Percentiles rank a stretch among this genome's conserved stretches.
Evolutionary conservation across 2,329 filamentous ascomycete species (phyloP).

Genomic region (Aspergillus persii): DNA sequence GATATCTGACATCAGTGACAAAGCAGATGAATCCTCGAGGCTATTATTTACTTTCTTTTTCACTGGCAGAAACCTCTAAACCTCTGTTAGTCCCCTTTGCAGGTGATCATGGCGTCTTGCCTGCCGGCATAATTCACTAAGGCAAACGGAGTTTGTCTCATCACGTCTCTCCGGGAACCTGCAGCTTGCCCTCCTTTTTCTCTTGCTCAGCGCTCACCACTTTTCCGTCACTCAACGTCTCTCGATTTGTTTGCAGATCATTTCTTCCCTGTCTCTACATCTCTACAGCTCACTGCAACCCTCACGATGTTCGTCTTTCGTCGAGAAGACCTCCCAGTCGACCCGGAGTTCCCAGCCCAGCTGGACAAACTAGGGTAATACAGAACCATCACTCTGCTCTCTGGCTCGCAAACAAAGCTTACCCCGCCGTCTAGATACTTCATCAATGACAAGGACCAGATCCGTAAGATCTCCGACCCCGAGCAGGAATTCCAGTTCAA

Average conservation of each 20-base stretch:
- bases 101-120: neutral
- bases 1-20: neutral
- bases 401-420: neutral
- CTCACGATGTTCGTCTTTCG: conserved; percentile 71
- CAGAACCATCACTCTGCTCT: neutral
- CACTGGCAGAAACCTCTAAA: neutral
- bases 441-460: conserved; percentile 70
- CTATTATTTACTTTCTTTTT: neutral
- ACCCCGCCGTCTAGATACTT: conserved; percentile 61
- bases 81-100: neutral
- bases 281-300: neutral
- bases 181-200: conserved; percentile 4
- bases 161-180: conserved; percentile 2
- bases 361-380: conserved; percentile 70
- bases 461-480: conserved; percentile 67
- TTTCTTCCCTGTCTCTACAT: neutral
- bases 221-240: neutral
- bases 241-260: neutral
- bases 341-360: conserved; percentile 64
- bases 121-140: neutral
- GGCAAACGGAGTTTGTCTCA: neutral
- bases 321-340: conserved; percentile 66
- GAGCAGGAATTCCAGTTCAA: conserved; percentile 72
- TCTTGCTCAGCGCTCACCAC: neutral
- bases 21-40: neutral